These are phyloP conservation scores for Staphylotrichum tortipilum DNA, from an alignment of 495 filamentous ascomycete species.

Conservation along the genomic window DNA sequence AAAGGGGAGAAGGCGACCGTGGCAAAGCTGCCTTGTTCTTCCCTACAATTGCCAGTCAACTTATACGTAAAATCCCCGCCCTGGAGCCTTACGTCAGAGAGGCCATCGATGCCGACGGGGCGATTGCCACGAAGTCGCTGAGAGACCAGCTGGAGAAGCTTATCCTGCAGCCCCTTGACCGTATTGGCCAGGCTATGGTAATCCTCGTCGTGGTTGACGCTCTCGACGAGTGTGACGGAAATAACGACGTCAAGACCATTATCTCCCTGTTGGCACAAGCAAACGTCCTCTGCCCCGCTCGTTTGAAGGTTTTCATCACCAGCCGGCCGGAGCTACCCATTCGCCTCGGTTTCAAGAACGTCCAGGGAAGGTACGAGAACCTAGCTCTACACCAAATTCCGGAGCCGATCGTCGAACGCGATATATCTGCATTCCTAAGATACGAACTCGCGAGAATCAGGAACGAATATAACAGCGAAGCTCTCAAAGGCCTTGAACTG, in stretches of 20 bases:
- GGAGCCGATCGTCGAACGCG: too few species aligned
- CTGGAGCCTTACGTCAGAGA: slow-evolving; percentile 23
- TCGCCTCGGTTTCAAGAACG: too few species aligned
- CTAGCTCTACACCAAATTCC: too few species aligned
- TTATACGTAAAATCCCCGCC: slow-evolving; percentile 21
- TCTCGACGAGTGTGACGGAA: not conserved
- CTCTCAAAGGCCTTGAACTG: too few species aligned
- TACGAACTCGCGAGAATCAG: too few species aligned
- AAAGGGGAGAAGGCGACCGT: slow-evolving; percentile 35
- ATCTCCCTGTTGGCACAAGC: not conserved
- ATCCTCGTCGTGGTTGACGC: slow-evolving; percentile 34
- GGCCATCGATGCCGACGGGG: slow-evolving; percentile 31
- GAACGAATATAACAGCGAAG: too few species aligned
- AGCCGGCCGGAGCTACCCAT: not conserved
- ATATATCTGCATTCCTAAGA: too few species aligned
- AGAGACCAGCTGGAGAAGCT: slow-evolving; percentile 43
- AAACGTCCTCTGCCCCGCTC: not conserved
- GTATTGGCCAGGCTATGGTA: not conserved
- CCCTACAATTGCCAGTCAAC: slow-evolving; percentile 36
- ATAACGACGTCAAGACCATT: not conserved
- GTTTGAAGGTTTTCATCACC: not conserved
- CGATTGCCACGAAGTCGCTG: slow-evolving; percentile 31
- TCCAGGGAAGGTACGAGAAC: too few species aligned
- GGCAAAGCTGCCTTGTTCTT: slow-evolving; percentile 35
- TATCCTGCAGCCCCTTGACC: slow-evolving; percentile 32